Percentiles rank a stretch among this genome's conserved stretches.
These are phyloP conservation scores for Pochonia chlamydosporia DNA, from an alignment of 2,329 filamentous ascomycete genomes.

Conservation along the genomic window DNA sequence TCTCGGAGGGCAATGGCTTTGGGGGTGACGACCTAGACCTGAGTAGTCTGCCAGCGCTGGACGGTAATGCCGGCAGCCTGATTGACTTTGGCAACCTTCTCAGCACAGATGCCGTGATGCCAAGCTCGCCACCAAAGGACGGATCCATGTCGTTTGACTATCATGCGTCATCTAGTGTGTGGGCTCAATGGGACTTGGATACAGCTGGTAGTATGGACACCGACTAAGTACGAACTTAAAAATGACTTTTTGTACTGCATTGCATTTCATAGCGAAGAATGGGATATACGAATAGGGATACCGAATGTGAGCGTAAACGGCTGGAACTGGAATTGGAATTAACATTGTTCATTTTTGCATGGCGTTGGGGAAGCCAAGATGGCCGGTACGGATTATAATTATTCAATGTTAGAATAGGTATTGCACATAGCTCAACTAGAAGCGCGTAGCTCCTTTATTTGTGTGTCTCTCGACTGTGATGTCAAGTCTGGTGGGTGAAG, in stretches of 20 bases:
- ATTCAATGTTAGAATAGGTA: no score
- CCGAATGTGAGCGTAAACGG: background rate
- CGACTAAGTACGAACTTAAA: background rate
- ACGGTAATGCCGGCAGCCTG: conserved; percentile 26
- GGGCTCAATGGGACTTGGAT: conserved; percentile 24
- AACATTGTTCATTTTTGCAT: background rate
- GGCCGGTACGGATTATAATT: no score
- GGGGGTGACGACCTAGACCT: conserved; percentile 39
- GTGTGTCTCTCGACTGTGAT: no score
- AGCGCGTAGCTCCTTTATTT: no score
- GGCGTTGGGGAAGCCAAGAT: no score
- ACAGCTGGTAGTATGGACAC: conserved; percentile 2
- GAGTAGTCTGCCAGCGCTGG: conserved; percentile 31
- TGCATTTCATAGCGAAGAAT: background rate
- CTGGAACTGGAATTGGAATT: background rate
- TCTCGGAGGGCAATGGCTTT: conserved; percentile 50
- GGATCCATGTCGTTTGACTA: conserved; percentile 23
- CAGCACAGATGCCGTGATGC: conserved; percentile 39
- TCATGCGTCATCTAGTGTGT: conserved; percentile 20
- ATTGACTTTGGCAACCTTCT: conserved; percentile 45
- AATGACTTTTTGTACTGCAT: background rate
- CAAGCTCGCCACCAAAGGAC: conserved; percentile 40
- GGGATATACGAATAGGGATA: background rate
- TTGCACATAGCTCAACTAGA: no score
- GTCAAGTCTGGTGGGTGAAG: no score